These are phyloP conservation scores for Aspergillus glaucus DNA, from an alignment of 2,329 filamentous ascomycete genomes.

Conservation along the genomic window DNA sequence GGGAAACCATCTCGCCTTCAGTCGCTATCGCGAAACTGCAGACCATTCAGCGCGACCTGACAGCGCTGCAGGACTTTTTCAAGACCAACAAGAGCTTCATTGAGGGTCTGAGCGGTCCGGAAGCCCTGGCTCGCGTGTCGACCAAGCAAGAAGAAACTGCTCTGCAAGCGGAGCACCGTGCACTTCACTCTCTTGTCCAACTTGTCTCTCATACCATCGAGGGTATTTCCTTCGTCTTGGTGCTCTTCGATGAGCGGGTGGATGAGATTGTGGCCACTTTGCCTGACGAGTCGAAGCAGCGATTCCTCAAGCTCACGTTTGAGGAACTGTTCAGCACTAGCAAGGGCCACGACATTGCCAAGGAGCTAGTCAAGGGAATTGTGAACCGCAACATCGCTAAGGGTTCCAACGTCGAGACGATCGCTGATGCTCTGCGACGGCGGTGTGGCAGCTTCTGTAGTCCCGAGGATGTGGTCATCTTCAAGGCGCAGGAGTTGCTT, in stretches of 20 bases:
- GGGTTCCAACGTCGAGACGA: slow-evolving; percentile 93
- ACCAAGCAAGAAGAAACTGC: slow-evolving; percentile 88
- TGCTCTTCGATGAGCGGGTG: slow-evolving; percentile 88
- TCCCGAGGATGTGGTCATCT: slow-evolving; percentile 92
- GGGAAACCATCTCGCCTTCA: slow-evolving; percentile 59
- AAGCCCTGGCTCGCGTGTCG: slow-evolving; percentile 68
- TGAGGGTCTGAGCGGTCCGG: slow-evolving; percentile 85
- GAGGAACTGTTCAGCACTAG: slow-evolving; percentile 77
- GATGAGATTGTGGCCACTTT: slow-evolving; percentile 78
- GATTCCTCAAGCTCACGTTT: slow-evolving; percentile 72
- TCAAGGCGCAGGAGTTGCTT: slow-evolving; percentile 93
- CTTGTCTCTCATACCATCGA: slow-evolving; percentile 89
- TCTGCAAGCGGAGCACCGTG: slow-evolving; percentile 88
- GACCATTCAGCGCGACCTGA: slow-evolving; percentile 71
- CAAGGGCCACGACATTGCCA: slow-evolving; percentile 80
- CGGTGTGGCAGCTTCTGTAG: slow-evolving; percentile 97
- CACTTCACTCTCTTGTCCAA: slow-evolving; percentile 76
- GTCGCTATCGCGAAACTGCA: slow-evolving; percentile 64
- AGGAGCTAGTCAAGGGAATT: slow-evolving; percentile 92
- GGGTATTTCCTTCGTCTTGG: slow-evolving; percentile 90
- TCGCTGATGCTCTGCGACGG: slow-evolving; percentile 86
- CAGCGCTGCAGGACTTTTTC: slow-evolving; percentile 73
- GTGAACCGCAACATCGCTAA: slow-evolving; percentile 97
- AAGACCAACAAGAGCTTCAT: slow-evolving; percentile 85
- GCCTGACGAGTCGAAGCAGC: slow-evolving; percentile 61